A percentile compares a stretch with the other conserved stretches of the same genome.
Evolutionary conservation across 225 moss, liverwort and hornwort species (phyloP).

Genomic region (Neckera pumila): DNA sequence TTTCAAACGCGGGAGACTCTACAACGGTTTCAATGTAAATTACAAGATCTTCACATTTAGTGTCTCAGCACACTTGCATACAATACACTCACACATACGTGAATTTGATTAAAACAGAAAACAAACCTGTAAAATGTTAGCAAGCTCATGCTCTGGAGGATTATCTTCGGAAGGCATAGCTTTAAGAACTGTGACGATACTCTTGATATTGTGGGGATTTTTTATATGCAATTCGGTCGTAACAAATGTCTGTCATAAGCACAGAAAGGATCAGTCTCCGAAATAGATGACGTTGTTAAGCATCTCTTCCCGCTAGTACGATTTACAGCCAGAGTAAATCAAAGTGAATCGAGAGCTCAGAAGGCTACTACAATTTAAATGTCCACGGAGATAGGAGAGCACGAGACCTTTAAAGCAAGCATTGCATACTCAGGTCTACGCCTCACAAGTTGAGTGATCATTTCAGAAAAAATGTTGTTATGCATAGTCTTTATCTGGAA

Average conservation of each 20-base stretch:
- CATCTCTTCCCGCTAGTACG: neutral
- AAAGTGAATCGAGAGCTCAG: neutral
- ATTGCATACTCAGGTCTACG: constrained; percentile 88
- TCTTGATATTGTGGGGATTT: constrained; percentile 87
- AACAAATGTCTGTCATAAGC: constrained; percentile 70
- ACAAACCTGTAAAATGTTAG: constrained; percentile 82
- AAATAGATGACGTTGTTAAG: neutral
- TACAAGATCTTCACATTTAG: neutral
- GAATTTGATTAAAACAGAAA: neutral
- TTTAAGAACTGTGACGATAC: constrained; percentile 77
- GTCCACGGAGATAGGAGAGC: neutral
- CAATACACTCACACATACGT: neutral
- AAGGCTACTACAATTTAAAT: neutral
- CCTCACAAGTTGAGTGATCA: constrained; percentile 85
- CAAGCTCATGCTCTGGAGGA: constrained; percentile 93
- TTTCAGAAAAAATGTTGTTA: constrained; percentile 84
- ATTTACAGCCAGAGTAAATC: neutral
- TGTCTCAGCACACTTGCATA: neutral
- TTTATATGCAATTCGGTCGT: constrained; percentile 86
- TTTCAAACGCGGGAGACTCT: neutral
- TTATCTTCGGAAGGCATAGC: constrained; percentile 86
- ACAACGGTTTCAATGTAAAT: neutral
- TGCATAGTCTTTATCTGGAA: constrained; percentile 74
- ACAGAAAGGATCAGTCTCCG: neutral
- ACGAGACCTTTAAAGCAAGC: constrained; percentile 81